A percentile compares a stretch with the other conserved stretches of the same genome.
These are phyloP conservation scores for Didymella arachidicola DNA, from an alignment of 2,329 filamentous ascomycete genomes.

Conservation along the genomic window DNA sequence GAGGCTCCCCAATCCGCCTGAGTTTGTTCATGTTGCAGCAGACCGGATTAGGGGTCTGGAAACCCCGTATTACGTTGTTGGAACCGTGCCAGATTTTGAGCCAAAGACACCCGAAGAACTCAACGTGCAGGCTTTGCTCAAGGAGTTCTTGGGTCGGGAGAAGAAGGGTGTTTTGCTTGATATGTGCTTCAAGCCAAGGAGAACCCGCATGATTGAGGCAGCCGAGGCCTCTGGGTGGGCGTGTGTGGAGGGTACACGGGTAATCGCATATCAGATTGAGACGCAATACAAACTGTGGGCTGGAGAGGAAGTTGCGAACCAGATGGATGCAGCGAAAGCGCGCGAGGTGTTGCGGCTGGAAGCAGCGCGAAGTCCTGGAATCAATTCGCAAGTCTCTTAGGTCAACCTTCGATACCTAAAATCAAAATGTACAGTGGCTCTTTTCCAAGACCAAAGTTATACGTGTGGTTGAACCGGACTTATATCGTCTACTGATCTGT, in stretches of 20 bases:
- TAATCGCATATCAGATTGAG: slow-evolving; percentile 18
- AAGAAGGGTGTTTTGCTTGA: slow-evolving; percentile 12
- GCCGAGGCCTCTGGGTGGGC: slow-evolving; percentile 7
- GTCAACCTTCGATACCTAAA: neutral
- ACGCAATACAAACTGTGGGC: slow-evolving; percentile 16
- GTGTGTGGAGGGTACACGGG: slow-evolving; percentile 11
- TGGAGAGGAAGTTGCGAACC: slow-evolving; percentile 5
- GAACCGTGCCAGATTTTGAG: slow-evolving; percentile 1
- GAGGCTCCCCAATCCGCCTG: slow-evolving; percentile 1
- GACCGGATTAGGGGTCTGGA: neutral
- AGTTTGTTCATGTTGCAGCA: neutral
- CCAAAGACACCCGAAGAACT: slow-evolving; percentile 8
- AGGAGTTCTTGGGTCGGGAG: slow-evolving; percentile 6
- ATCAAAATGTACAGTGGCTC: neutral
- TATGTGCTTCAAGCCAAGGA: slow-evolving; percentile 18
- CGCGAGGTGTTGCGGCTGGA: slow-evolving; percentile 7
- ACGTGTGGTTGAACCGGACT: neutral
- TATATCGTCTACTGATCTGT: neutral
- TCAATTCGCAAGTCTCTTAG: neutral
- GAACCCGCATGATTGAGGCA: slow-evolving; percentile 14
- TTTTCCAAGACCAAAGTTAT: neutral
- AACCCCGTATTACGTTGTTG: slow-evolving; percentile 9
- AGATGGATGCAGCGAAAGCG: slow-evolving; percentile 4
- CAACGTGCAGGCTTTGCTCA: slow-evolving; percentile 3
- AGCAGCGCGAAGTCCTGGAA: slow-evolving; percentile 11